Evolutionary conservation across 2,329 filamentous ascomycete species (phyloP), one percentile per base, ranked within the genome.

Genomic region (Diaporthe ilicicola): DNA sequence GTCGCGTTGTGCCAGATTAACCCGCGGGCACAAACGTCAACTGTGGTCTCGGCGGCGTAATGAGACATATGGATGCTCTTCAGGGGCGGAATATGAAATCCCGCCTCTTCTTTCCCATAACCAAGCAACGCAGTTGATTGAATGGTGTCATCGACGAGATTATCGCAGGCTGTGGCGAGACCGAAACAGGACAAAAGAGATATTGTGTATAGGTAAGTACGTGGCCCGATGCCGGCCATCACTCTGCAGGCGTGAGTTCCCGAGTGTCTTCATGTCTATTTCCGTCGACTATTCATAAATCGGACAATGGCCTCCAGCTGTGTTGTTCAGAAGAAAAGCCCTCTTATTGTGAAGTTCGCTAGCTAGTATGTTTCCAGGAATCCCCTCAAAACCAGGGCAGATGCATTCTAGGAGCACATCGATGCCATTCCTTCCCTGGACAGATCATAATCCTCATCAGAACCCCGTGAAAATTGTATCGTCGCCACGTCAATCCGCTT

Each of bases 271-370:
- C 32, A n/a, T n/a, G n/a, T n/a, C n/a, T n/a, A n/a, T n/a, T n/a
- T n/a, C n/a, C n/a, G n/a, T n/a, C n/a, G n/a, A n/a, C n/a, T n/a
- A n/a, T n/a, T n/a, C n/a, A n/a, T n/a, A n/a, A n/a, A n/a, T n/a
- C n/a, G n/a, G n/a, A n/a, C n/a, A 19, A 5, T 39, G 29, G 17
- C 6, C 5, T 39, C n/a, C n/a, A 39, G 22, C 17, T 22, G 4
- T 6, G 8, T 7, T 13, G 10, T 7, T 64, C 8, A 4, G 27
- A 27, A 42, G 17, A 42, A 34, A 24, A 37, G 29, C 12, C 17
- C 8, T 70, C 10, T 3, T 50, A 72, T 70, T 64, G 48, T n/a
- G n/a, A n/a, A 46, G 29, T 65, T 55, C 15, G 39, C 67, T 34
- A 48, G 22, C 53, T 67, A 70, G 42, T 17, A 39, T 62, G 24